Evolutionary conservation across 371 early-diverging fungal species (phyloP).

Genomic region (Mortierella sp.): DNA sequence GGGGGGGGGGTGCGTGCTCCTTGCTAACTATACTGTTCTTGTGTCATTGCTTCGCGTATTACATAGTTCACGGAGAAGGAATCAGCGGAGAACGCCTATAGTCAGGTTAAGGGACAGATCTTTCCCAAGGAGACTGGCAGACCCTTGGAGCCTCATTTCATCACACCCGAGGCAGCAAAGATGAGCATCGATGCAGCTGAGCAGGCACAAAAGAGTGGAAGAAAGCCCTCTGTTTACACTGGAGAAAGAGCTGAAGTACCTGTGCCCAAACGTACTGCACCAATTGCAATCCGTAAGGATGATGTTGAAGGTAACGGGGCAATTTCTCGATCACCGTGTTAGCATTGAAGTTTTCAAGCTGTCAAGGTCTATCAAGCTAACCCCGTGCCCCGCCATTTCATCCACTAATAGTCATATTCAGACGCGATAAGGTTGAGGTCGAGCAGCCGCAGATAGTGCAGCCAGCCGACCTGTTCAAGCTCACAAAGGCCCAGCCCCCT

Average conservation of each 20-base stretch:
- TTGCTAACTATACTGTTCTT: not conserved
- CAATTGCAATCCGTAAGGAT: constrained; percentile 15
- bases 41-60: too few species aligned
- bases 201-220: constrained; percentile 60
- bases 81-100: constrained; percentile 66
- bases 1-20: not conserved
- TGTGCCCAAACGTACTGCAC: constrained; percentile 24
- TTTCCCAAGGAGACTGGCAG: constrained; percentile 80
- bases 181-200: constrained; percentile 72
- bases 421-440: constrained; percentile 14
- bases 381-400: not conserved
- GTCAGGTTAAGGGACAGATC: constrained; percentile 64
- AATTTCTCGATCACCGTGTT: too few species aligned
- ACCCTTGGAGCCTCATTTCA: constrained; percentile 64
- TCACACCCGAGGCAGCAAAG: constrained; percentile 68
- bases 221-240: constrained; percentile 31
- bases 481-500: constrained; percentile 61
- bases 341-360: too few species aligned
- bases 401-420: constrained; percentile 22
- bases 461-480: constrained; percentile 64
- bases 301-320: constrained; percentile 25
- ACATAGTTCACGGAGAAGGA: constrained; percentile 64
- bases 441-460: constrained; percentile 51
- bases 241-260: constrained; percentile 26
- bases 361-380: too few species aligned